Evolutionary conservation across 75 land plant species (phyloP).

Genomic region (Chamaecyparis obtusa): DNA sequence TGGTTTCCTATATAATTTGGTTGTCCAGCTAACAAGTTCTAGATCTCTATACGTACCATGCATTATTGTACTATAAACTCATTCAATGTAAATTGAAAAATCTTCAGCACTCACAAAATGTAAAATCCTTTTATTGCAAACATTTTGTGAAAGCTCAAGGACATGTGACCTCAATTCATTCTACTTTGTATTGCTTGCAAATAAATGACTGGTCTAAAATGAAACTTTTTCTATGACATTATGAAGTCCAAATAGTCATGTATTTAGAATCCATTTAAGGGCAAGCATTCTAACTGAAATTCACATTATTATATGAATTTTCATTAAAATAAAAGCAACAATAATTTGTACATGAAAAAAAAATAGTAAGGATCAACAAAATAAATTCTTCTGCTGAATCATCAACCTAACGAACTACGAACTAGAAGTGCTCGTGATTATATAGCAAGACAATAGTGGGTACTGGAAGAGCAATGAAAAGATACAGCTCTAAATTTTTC

Average conservation of each 20-base stretch:
- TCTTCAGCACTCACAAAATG: not conserved
- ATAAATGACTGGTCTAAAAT: not conserved
- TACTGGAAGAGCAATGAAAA: too few species aligned
- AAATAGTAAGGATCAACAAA: not conserved
- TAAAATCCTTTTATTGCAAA: not conserved
- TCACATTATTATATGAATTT: not conserved
- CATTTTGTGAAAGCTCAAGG: not conserved
- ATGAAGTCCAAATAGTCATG: not conserved
- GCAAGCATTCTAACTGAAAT: not conserved
- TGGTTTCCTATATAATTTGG: not conserved
- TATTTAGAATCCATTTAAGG: not conserved
- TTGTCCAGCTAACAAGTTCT: not conserved
- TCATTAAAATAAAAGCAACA: not conserved
- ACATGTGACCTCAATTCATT: not conserved
- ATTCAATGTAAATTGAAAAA: not conserved
- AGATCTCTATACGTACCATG: not conserved
- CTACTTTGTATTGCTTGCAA: not conserved
- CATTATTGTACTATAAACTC: not conserved
- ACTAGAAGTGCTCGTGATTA: not conserved
- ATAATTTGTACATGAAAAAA: not conserved
- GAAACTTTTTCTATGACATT: not conserved
- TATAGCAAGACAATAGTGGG: not conserved
- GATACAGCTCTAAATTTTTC: not conserved
- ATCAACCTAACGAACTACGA: not conserved
- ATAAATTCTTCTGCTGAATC: not conserved